These are phyloP conservation scores for Hemileia vastatrix DNA, from an alignment of 1,284 basidiomycete genomes.

Conservation along the genomic window DNA sequence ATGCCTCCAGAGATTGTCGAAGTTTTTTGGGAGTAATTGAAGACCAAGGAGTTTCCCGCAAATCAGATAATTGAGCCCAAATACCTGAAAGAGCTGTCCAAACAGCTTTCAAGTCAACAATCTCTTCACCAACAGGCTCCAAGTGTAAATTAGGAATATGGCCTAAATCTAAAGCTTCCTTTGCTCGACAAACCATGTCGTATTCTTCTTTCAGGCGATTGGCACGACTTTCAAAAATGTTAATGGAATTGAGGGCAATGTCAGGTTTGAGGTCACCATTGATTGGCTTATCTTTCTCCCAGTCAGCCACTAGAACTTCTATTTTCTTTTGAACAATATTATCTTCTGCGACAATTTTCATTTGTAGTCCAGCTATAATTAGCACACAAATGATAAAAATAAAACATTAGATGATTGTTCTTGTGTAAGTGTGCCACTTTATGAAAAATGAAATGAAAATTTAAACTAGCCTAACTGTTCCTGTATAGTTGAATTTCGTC, in stretches of 20 bases:
- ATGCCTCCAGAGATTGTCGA: slow-evolving; percentile 79
- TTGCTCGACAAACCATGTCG: slow-evolving; percentile 84
- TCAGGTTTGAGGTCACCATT: slow-evolving; percentile 93
- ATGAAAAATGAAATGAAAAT: too few relatives aligned
- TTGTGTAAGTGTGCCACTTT: too few relatives aligned
- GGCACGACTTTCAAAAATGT: slow-evolving; percentile 81
- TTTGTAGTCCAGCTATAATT: slow-evolving; percentile 72
- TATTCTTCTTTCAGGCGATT: slow-evolving; percentile 84
- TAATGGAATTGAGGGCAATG: slow-evolving; percentile 87
- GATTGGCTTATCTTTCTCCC: slow-evolving; percentile 91
- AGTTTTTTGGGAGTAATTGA: slow-evolving; percentile 85
- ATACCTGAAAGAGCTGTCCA: slow-evolving; percentile 98
- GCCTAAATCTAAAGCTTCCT: slow-evolving; percentile 92
- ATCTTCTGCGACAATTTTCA: slow-evolving; percentile 99
- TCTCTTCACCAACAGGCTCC: slow-evolving; percentile 85
- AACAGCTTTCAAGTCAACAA: slow-evolving; percentile 90
- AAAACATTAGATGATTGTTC: too few relatives aligned
- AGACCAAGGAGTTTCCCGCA: slow-evolving; percentile 81
- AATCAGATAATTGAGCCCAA: slow-evolving; percentile 83
- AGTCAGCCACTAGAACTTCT: slow-evolving; percentile 76
- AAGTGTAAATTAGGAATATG: slow-evolving; percentile 79
- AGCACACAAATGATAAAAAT: slow-evolving; percentile 8
- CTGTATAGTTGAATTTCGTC: slow-evolving; percentile 96
- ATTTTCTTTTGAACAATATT: slow-evolving; percentile 93
- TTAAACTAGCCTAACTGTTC: slow-evolving; percentile 70